A percentile compares a stretch with the other conserved stretches of the same genome.
Conservation (phyloP, 2,329 filamentous ascomycete species). For the Monilinia polystroma region DNA sequence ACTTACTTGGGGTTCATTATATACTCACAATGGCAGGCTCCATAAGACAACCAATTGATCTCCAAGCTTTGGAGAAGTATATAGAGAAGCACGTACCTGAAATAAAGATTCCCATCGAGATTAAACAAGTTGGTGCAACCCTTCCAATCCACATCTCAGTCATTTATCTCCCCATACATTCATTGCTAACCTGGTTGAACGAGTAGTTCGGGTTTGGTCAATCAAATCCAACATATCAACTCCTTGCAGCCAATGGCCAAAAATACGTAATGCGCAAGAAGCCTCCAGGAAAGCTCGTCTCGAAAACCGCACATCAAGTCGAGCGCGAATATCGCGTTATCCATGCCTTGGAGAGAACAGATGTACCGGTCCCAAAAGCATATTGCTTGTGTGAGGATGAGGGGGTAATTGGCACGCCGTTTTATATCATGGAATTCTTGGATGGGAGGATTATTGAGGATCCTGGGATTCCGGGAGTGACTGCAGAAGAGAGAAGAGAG, state of each 20-base stretch:
- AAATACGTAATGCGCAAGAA: constrained; percentile 96
- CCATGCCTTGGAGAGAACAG: constrained; percentile 72
- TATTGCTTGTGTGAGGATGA: constrained; percentile 85
- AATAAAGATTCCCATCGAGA: constrained; percentile 76
- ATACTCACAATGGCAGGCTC: constrained; percentile 68
- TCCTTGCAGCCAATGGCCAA: constrained; percentile 67
- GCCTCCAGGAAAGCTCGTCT: constrained; percentile 89
- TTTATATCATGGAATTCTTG: constrained; percentile 97
- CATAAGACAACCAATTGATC: constrained; percentile 87
- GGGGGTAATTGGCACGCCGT: constrained; percentile 78
- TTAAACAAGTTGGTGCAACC: constrained; percentile 72
- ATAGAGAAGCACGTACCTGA: constrained; percentile 75
- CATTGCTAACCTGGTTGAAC: constrained; percentile 19
- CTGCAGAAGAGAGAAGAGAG: constrained; percentile 64
- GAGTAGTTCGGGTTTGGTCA: constrained; percentile 93
- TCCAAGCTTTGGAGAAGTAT: constrained; percentile 75
- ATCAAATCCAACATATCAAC: constrained; percentile 94
- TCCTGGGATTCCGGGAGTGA: constrained; percentile 72
- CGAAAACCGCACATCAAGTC: constrained; percentile 91
- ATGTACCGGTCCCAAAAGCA: constrained; percentile 81
- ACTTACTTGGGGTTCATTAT: background rate
- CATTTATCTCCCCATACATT: background rate
- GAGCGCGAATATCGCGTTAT: constrained; percentile 94
- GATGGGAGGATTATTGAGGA: constrained; percentile 93
- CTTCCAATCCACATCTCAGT: background rate